Evolutionary conservation across 2,329 filamentous ascomycete species (phyloP), one percentile per base, ranked within the genome.

Genomic region (Penicillium fuscoglaucum): DNA sequence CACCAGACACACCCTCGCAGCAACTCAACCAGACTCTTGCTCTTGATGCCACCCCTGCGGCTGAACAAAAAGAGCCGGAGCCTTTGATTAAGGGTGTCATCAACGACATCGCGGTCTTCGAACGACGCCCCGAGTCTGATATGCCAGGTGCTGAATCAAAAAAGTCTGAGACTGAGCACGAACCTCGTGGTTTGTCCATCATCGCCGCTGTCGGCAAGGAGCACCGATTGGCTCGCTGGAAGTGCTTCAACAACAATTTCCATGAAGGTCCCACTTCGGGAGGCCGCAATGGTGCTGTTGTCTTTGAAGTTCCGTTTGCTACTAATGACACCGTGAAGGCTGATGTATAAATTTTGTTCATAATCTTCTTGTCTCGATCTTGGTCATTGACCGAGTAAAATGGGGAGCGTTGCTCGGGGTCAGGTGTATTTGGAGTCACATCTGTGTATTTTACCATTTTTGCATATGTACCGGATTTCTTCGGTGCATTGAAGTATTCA

Each of bases 201-300:
- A 87, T 96, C 13, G 90, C 87, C n/a, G 95, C 89, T 17, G 84
- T 96, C 1, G 92, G 90, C 37, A 93, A 90, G 70, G 91, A 97
- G 76, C 90, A 93, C 74, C 85, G 91, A 45, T 79, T 97, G 43
- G 95, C 92, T 4, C 83, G 90, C 62, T 98, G 92, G 92, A 88
- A 88, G 76, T 69, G 72, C 43, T 76, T 74, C 54, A 62, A 68
- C 24, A 76, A 79, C 49, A 76, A 74, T 52, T 73, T 70, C 52
- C 60, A 70, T 40, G 66, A 74, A 37, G 73, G 74, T 15, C 45
- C 68, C 43, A 61, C 70, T 49, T 52, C 70, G 3, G 71, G 72
- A 26, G 91, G 87, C 4, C 88, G 87, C 64, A 97, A 96, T 71
- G 90, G 91, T 7, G 90, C 90, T n/a, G 84, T 95, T 26, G 83